Evolutionary conservation across 345 rosid genomes (phyloP).

Genomic region (Euphorbia tirucalli): DNA sequence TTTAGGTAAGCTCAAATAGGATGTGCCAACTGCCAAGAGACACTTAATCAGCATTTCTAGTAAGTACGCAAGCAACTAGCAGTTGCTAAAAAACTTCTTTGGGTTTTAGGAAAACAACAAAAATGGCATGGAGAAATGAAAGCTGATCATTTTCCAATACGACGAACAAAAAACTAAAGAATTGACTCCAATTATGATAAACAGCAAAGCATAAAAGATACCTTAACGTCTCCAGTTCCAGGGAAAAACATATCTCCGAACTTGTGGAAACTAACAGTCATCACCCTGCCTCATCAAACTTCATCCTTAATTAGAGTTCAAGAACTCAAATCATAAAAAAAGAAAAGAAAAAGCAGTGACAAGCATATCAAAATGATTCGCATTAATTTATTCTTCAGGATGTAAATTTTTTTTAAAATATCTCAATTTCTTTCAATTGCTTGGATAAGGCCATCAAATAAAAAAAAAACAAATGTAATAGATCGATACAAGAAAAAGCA

Average conservation of each 20-base stretch:
- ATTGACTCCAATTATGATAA: not conserved
- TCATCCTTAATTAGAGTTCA: constrained; percentile 15
- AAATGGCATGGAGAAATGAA: not conserved
- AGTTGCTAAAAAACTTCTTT: too few relatives aligned
- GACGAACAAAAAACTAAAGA: not conserved
- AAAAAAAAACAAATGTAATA: not conserved
- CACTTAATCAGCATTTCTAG: too few relatives aligned
- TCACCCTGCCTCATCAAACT: constrained; percentile 63
- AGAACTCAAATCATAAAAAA: not conserved
- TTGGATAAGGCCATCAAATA: not conserved
- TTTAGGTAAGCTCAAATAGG: too few relatives aligned
- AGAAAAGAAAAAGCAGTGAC: not conserved
- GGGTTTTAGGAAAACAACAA: not conserved
- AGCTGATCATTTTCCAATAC: not conserved
- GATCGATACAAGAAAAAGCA: not conserved
- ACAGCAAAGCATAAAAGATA: constrained; percentile 24
- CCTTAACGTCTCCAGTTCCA: constrained; percentile 99
- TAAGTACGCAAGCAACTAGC: too few relatives aligned
- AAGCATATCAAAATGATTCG: not conserved
- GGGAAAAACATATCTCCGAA: constrained; percentile 95
- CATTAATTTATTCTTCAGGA: not conserved
- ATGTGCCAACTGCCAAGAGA: too few relatives aligned
- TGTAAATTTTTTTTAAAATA: not conserved
- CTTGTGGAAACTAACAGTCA: constrained; percentile 99
- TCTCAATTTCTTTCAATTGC: not conserved